phyloP scores from a whole-genome alignment of 352 stramenopile genomes.

The Phytophthora chlamydospora region DNA sequence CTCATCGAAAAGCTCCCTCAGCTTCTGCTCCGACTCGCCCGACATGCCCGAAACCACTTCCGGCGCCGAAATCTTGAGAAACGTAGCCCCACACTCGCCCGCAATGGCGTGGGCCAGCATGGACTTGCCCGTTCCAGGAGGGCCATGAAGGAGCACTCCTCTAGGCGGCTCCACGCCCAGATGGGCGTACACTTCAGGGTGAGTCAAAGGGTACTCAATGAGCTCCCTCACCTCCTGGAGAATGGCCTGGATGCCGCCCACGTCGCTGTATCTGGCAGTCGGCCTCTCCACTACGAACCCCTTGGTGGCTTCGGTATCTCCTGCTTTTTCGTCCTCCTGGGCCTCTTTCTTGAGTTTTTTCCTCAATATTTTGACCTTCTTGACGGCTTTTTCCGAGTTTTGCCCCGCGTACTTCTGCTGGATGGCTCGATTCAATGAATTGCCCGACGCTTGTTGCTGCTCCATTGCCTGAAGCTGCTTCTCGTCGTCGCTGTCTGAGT shows the following conservation, averaged over 20 bases:
- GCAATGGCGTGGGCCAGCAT: slow-evolving; percentile 94
- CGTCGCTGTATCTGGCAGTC: slow-evolving; percentile 85
- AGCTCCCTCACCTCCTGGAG: slow-evolving; percentile 92
- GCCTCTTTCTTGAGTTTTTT: slow-evolving; percentile 32
- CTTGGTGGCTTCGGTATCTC: slow-evolving; percentile 24
- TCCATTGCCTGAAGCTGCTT: slow-evolving; percentile 56
- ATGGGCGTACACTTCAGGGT: slow-evolving; percentile 94
- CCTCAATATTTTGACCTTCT: slow-evolving; percentile 78
- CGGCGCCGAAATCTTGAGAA: slow-evolving; percentile 87
- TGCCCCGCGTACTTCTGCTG: slow-evolving; percentile 68
- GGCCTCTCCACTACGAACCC: slow-evolving; percentile 80
- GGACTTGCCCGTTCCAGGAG: slow-evolving; percentile 94
- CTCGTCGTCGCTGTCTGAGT: slow-evolving; percentile 74
- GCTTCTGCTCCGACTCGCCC: slow-evolving; percentile 88
- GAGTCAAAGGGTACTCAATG: slow-evolving; percentile 95
- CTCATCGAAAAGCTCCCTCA: slow-evolving; percentile 95
- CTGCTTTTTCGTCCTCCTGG: slow-evolving; percentile 4
- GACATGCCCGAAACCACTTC: slow-evolving; percentile 96
- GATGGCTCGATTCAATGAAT: slow-evolving; percentile 83
- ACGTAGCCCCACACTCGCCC: slow-evolving; percentile 91
- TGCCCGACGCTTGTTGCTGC: slow-evolving; percentile 43
- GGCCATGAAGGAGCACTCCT: slow-evolving; percentile 92
- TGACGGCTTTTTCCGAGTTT: slow-evolving; percentile 47
- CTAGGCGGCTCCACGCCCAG: slow-evolving; percentile 92
- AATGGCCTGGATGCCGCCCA: slow-evolving; percentile 89